Base-by-base conservation (phyloP, 352 stramenopile species). In the Phytopythium kandeliae region DNA sequence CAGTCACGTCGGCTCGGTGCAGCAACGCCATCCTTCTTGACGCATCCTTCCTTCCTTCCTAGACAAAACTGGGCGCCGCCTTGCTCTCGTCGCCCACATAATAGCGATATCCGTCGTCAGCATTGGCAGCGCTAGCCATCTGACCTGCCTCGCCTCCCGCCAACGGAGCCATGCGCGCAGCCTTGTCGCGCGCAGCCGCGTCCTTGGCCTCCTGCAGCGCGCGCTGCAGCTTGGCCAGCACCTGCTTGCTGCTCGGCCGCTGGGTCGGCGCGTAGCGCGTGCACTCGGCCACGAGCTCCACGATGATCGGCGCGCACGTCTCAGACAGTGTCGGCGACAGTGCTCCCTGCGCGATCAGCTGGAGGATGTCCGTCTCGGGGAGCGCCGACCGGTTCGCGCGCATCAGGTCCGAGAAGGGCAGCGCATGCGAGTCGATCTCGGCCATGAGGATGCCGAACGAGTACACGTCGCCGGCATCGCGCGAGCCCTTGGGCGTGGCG, bases 401-500 rank as follows among this genome's bases (percentile, higher is more conserved):
- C 73, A 84, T 84, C n/a, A 85, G 57, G 48, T 88, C 71, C 10
- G 74, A 76, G 45, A 89, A 89, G 12, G 77, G 77, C 36, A 89
- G 62, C 52, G 82, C 69, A 48, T 88, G 77, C 21, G 77, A 83
- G 34, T 88, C 76, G 62, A 87, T 69, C 51, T 88, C 77, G 17
- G 78, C 71, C 33, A 88, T 80, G 41, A 88, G 46, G 41, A 88
- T 81, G 22, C 77, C 77, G 51, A 88, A 63, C 45, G 77, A 78
- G 51, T 88, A 88, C 36, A 89, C 78, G 33, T 89, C 74, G 22
- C 63, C 73, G 3, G 74, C 74, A 16, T 80, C 69, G 69, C 15
- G 63, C 51, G 36, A 55, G 28, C 21, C 42, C 17, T 12, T 33
- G n/a, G 67, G 69, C 19, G 56, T 57, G 3, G 67, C 56, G 21